These are phyloP conservation scores for Chionographis japonica DNA, from an alignment of 106 monocot genomes.

Conservation along the genomic window DNA sequence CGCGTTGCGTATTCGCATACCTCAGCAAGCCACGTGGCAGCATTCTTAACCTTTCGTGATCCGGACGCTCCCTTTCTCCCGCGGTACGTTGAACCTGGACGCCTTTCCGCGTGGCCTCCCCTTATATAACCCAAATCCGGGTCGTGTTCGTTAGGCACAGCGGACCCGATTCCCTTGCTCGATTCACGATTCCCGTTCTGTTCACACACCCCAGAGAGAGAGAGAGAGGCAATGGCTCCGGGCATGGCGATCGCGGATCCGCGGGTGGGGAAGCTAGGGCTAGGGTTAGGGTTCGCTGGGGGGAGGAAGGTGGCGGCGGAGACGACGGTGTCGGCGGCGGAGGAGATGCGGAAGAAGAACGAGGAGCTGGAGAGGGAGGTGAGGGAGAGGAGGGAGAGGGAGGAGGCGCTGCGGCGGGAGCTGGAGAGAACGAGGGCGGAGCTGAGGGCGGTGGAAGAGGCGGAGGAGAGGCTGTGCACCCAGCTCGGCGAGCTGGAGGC, in stretches of 20 bases:
- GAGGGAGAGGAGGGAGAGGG: no score
- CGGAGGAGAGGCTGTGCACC: constrained; percentile 34
- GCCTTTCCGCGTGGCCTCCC: background rate
- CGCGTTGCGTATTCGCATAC: no score
- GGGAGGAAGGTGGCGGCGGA: constrained; percentile 20
- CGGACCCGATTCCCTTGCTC: background rate
- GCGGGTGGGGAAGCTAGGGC: background rate
- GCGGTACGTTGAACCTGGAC: constrained; percentile 4
- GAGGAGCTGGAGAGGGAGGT: no score
- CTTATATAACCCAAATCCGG: background rate
- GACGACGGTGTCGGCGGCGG: constrained; percentile 11
- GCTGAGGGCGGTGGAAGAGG: constrained; percentile 30
- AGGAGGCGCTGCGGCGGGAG: no score
- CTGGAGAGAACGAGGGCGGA: background rate
- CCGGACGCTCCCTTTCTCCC: no score
- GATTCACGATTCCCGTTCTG: background rate
- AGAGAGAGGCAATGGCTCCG: background rate
- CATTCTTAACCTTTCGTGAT: no score
- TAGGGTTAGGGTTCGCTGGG: background rate
- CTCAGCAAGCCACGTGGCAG: no score
- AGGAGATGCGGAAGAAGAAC: no score
- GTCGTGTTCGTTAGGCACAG: no score
- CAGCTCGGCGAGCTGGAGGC: constrained; percentile 40
- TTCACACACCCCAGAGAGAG: no score
- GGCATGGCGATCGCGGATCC: constrained; percentile 1